Base-by-base conservation (phyloP, 2,329 filamentous ascomycete species). In the Cordyceps pruinosa region DNA sequence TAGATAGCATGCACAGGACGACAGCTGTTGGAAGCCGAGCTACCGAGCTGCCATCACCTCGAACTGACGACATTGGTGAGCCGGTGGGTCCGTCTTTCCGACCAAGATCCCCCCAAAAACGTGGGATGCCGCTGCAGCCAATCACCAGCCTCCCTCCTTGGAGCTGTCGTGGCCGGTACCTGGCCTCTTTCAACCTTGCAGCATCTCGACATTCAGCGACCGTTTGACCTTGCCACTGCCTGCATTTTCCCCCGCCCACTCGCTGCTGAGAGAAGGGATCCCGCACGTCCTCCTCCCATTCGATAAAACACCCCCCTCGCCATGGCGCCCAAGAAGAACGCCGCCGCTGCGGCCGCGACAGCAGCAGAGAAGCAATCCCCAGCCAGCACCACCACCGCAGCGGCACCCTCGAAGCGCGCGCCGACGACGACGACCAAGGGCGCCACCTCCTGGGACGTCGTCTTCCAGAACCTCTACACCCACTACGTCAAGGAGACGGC, bases 401-500 rank as follows among this genome's bases (percentile, higher is more conserved):
- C 74, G 34, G 48, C 41, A 26, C 50, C 60, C 35, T 49, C 57
- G 55, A 55, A 58, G 26, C 57, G 60, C 42, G 51, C 60, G 39
- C 60, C 64, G 46, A 44, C 63, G 32, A 57, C 64, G 46, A 44
- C 63, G 32, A 57, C 59, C 44, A 70, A 66, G 59, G 58, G 65
- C 61, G 65, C 70, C 56, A 66, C 67, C 60, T 72, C 69, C 63
- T 77, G 77, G 73, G 69, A 77, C 67, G 77, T 86, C 66, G 88
- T 95, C 62, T 76, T 86, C 44, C 66, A 79, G 57, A 85, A 85
- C 68, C 79, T 97, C 64, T 88, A 86, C 81, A 77, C 85, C 65
- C 85, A 90, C 73, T 99, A 99, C 74, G 71, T 86, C 56, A 77
- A 87, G 64, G 81, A 85, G 64, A 99, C 94, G 45, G 86, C 93